Conservation (phyloP, 169 alveolate genomes). For the Plasmodium falciparum region DNA sequence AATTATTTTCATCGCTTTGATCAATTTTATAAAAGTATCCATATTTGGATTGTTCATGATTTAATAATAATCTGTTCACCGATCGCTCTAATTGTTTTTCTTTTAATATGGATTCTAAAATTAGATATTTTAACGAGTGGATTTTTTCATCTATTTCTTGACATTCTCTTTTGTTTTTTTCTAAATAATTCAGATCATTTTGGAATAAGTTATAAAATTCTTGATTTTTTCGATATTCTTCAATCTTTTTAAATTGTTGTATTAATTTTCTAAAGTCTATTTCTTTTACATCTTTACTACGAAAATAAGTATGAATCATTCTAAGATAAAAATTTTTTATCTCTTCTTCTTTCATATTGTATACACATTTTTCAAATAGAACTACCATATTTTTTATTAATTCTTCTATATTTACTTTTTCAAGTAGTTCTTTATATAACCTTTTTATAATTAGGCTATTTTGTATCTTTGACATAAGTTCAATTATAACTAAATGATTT, state of each 20-base stretch:
- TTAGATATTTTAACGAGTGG: slow-evolving; percentile 48
- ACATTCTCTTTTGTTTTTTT: slow-evolving; percentile 61
- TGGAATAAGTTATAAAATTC: slow-evolving; percentile 53
- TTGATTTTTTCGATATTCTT: slow-evolving; percentile 40
- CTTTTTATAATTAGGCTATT: too few species aligned
- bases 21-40: slow-evolving; percentile 65
- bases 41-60: slow-evolving; percentile 69
- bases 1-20: slow-evolving; percentile 54
- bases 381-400: too few species aligned
- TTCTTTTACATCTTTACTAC: too few species aligned
- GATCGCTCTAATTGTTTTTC: slow-evolving; percentile 72
- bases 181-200: slow-evolving; percentile 62
- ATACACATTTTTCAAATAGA: too few species aligned
- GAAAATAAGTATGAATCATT: too few species aligned
- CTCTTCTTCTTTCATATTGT: too few species aligned
- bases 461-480: too few species aligned
- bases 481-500: too few species aligned
- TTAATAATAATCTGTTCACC: slow-evolving; percentile 52
- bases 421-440: too few species aligned
- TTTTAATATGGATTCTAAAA: slow-evolving; percentile 62
- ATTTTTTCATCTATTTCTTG: slow-evolving; percentile 66
- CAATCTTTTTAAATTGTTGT: slow-evolving; percentile 58
- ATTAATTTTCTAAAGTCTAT: slow-evolving; percentile 41
- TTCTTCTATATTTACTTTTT: too few species aligned
- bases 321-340: too few species aligned